These are phyloP conservation scores for Leishmania aethiopica DNA, from an alignment of 208 protist genomes.

Conservation along the genomic window DNA sequence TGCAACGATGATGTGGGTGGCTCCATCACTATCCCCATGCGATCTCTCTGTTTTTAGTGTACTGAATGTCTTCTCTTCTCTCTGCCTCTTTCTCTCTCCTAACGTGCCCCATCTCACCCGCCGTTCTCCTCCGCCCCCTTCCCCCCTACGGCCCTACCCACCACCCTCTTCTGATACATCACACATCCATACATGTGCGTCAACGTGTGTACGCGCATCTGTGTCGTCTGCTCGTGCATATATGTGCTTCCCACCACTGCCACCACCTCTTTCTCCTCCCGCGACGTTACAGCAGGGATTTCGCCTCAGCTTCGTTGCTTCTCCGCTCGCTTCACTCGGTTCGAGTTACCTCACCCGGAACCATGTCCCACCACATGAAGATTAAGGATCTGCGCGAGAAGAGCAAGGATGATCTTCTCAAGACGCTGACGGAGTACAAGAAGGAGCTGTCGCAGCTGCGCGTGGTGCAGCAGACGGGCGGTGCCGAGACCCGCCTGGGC, in stretches of 20 bases:
- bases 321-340: not conserved
- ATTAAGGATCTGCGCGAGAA: conserved; percentile 94
- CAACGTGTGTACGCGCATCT: not conserved
- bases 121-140: not conserved
- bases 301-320: not conserved
- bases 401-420: conserved; percentile 96
- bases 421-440: conserved; percentile 97
- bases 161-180: not conserved
- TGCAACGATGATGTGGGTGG: not conserved
- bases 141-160: not conserved
- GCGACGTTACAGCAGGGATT: not conserved
- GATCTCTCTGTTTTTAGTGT: not conserved
- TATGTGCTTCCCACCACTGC: not conserved
- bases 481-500: conserved; percentile 89
- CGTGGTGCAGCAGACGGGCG: conserved; percentile 95
- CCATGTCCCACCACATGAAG: conserved; percentile 88
- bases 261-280: not conserved
- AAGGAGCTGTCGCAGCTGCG: conserved; percentile 97
- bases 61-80: not conserved
- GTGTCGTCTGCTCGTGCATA: not conserved
- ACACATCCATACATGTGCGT: not conserved
- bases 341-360: conserved; percentile 5
- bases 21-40: not conserved
- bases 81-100: not conserved
- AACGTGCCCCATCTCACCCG: too few relatives aligned